Base-by-base conservation (phyloP, 176 grass and related monocot genomes). In the Musa beccarii region DNA sequence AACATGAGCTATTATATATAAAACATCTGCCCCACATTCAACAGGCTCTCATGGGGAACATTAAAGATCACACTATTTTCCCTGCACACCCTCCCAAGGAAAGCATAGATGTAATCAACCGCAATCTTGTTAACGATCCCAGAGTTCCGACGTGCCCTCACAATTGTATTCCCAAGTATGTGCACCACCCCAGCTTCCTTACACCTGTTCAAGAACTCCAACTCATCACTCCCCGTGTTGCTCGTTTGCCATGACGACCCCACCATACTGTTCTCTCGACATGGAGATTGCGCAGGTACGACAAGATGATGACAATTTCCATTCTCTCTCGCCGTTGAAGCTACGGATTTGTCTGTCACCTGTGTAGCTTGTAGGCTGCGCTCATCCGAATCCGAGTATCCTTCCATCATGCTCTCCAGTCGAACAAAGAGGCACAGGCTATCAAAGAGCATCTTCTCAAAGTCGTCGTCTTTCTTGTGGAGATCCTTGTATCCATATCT, bases 51-150 rank as follows among this genome's bases (percentile, higher is more conserved):
- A 68, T 94, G 95, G 11, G 95, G 88, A 71, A 98, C 55, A 70
- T 98, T 88, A 79, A 99, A 99, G 12, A 99, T 84, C 61, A 92
- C 91, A 59, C 91, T 99, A 80, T 99, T 94, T 77, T 99, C 95
- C 79, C 95, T 82, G 84, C 95, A 99, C 22, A 99, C 77, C 81
- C 86, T 86, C 89, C 91, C 68, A 65, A 99, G 82, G 81, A 94
- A 94, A 7, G 95, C 91, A 83, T 94, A 99, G 49, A 99, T 80
- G 80, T 89, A 95, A 71, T 99, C 81, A 10, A 99, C 86, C 0
- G 86, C 78, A 8, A 99, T 1, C 85, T 61, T 99, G 84, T 99
- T 99, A 11, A 94, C n/a, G 54, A 92, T 67, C 29, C 86, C 84
- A 1, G 95, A 84, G 76, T 94, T 86, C 63, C 95, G 75, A 62